phyloP scores from a whole-genome alignment of 176 grass and related monocot species.

The Raddia distichophylla region DNA sequence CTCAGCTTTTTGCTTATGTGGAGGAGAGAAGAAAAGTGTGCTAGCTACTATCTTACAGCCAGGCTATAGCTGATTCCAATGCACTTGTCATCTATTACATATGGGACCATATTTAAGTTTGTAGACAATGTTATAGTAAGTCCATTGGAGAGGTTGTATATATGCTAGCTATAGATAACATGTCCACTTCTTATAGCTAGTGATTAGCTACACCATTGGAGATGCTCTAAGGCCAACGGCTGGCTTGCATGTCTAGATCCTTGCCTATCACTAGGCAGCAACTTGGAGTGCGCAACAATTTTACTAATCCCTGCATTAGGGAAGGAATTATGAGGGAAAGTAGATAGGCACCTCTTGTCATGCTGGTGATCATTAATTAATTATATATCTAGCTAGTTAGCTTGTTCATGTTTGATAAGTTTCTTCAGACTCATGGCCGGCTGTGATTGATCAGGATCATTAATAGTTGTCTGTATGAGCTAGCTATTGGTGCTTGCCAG shows the following conservation, averaged over 20 bases:
- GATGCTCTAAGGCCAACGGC: background rate
- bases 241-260: background rate
- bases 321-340: background rate
- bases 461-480: conserved; percentile 10
- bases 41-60: no score
- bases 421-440: conserved; percentile 23
- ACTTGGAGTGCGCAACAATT: background rate
- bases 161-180: no score
- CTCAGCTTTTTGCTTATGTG: no score
- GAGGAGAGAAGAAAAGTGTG: no score
- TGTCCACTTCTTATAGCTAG: no score
- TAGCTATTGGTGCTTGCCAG: conserved; percentile 2
- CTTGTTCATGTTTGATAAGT: background rate
- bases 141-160: no score
- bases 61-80: no score
- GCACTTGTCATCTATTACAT: no score
- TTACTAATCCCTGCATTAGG: background rate
- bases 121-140: no score
- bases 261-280: conserved; percentile 3
- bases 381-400: background rate
- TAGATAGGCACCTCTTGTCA: background rate
- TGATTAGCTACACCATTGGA: no score
- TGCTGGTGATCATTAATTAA: background rate
- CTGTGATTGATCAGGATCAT: conserved; percentile 11
- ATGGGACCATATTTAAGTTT: no score